These are phyloP conservation scores for Pterula multifida DNA, from an alignment of 1,284 basidiomycete genomes.

Conservation along the genomic window DNA sequence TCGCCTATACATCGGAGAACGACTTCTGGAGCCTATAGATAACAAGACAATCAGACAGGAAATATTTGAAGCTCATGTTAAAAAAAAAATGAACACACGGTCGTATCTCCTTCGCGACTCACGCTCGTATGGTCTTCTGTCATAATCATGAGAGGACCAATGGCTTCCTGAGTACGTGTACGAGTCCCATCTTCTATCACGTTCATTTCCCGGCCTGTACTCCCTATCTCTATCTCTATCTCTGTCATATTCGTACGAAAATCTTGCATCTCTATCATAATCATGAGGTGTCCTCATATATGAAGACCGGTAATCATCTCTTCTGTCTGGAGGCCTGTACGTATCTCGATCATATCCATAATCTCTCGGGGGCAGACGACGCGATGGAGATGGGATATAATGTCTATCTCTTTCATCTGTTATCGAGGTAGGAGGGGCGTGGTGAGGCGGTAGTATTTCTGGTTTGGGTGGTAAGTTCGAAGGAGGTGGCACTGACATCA, in stretches of 20 bases:
- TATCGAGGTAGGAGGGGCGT: not conserved
- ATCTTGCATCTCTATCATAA: not conserved
- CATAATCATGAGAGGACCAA: not conserved
- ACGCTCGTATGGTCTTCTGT: not conserved
- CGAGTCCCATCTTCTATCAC: not conserved
- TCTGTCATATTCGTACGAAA: not conserved
- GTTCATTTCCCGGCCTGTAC: not conserved
- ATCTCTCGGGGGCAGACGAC: not conserved
- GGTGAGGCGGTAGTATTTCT: not conserved
- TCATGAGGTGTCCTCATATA: not conserved
- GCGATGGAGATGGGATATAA: not conserved
- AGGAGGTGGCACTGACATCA: not conserved
- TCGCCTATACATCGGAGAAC: not conserved
- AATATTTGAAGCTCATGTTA: too few relatives aligned
- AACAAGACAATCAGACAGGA: not conserved
- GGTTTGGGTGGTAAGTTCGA: not conserved
- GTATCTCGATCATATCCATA: not conserved
- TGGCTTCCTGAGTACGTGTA: not conserved
- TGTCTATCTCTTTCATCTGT: not conserved
- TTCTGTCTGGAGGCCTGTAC: not conserved
- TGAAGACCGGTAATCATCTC: not conserved
- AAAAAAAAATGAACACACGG: not conserved
- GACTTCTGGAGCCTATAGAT: not conserved
- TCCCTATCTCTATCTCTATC: not conserved
- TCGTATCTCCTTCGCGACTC: not conserved